Evolutionary conservation across 1,139 yeast species (phyloP).

Genomic region (Yamadazyma sp.): DNA sequence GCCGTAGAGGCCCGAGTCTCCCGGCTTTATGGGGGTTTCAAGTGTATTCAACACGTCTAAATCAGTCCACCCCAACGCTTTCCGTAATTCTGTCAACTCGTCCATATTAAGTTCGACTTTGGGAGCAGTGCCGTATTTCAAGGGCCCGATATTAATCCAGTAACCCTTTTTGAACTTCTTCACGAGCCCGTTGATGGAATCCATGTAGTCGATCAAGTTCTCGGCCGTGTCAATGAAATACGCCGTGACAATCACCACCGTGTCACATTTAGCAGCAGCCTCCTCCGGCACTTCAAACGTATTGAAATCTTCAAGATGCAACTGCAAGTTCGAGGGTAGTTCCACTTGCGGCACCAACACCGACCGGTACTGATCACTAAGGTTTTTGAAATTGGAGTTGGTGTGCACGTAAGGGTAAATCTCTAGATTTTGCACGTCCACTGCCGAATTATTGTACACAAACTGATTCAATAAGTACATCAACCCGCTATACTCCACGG

Average conservation of each 20-base stretch:
- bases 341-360: conserved; percentile 33
- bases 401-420: conserved; percentile 71
- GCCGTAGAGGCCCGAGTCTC: conserved; percentile 28
- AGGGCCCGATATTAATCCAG: conserved; percentile 87
- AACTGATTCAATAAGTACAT: conserved; percentile 68
- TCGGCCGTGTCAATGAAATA: conserved; percentile 89
- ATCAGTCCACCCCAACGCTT: conserved; percentile 65
- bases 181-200: conserved; percentile 52
- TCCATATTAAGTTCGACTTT: conserved; percentile 68
- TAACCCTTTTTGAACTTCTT: conserved; percentile 44
- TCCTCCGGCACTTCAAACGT: conserved; percentile 35
- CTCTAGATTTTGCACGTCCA: conserved; percentile 16
- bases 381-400: conserved; percentile 63
- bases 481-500: conserved; percentile 70
- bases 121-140: conserved; percentile 87
- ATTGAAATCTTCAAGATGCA: conserved; percentile 68
- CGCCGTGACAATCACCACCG: conserved; percentile 63
- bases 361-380: conserved; percentile 53
- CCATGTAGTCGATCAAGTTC: conserved; percentile 69
- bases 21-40: conserved; percentile 17
- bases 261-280: conserved; percentile 30
- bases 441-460: conserved; percentile 31
- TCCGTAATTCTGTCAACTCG: conserved; percentile 56
- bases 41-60: conserved; percentile 39
- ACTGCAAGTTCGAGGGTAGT: conserved; percentile 47